Evolutionary conservation across 2,329 filamentous ascomycete genomes (phyloP).

Genomic region (Stemphylium beticola): DNA sequence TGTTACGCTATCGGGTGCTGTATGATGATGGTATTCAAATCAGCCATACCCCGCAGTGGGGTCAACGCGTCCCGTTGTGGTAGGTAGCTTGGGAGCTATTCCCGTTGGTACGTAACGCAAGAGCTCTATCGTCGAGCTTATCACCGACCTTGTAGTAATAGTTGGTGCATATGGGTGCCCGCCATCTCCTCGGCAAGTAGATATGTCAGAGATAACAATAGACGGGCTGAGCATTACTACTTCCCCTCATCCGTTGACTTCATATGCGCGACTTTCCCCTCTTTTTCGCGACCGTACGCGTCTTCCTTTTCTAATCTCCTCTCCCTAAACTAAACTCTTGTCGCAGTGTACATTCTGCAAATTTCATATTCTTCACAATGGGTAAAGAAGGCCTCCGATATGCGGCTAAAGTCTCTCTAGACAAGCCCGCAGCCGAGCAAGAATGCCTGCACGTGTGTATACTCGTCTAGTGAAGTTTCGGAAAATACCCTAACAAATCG

Average conservation of each 20-base stretch:
- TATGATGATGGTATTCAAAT: constrained; percentile 30
- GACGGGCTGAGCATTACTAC: constrained; percentile 5
- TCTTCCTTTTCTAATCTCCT: background rate
- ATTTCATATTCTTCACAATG: constrained; percentile 45
- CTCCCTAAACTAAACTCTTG: background rate
- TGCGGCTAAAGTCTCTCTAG: constrained; percentile 73
- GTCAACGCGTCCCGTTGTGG: constrained; percentile 29
- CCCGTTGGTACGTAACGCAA: constrained; percentile 47
- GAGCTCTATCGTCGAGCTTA: constrained; percentile 43
- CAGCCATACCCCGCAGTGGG: constrained; percentile 44
- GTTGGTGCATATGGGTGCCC: constrained; percentile 10
- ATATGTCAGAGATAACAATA: constrained; percentile 29
- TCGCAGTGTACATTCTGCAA: background rate
- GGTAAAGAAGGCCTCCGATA: constrained; percentile 67
- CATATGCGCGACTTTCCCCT: constrained; percentile 20
- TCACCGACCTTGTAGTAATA: constrained; percentile 33
- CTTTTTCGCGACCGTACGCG: background rate
- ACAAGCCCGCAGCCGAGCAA: constrained; percentile 74
- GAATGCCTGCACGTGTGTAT: constrained; percentile 69
- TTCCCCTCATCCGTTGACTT: constrained; percentile 26
- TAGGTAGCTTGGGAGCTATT: constrained; percentile 27
- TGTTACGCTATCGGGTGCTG: constrained; percentile 18
- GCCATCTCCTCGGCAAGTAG: constrained; percentile 20
- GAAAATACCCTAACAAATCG: background rate
- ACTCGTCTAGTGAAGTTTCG: background rate